Base-by-base conservation (phyloP, 2,329 filamentous ascomycete species). In the Paraphaeosphaeria sporulosa region DNA sequence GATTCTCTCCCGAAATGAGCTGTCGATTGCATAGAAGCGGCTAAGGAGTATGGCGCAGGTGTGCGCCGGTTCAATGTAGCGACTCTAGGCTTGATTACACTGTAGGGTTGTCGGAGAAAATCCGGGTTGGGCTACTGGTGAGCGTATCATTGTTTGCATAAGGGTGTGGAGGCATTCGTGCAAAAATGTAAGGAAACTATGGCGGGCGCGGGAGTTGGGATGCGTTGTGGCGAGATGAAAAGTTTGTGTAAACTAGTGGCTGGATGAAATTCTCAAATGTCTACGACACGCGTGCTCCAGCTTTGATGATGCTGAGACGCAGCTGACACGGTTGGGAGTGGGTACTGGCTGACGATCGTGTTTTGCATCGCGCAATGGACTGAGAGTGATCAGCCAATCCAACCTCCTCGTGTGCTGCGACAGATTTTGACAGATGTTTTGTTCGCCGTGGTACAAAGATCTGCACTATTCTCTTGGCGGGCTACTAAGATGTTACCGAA, bases 401-500 rank as follows among this genome's bases (percentile, higher is more conserved):
- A 12, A 38, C 10, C 15, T 17, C 10, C 34, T 38, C 36, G 36
- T 6, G 36, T 40, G 36, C 40, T 43, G n/a, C 40, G 6, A 9
- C 40, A 21, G 9, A 10, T 10, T 19, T 19, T 43, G 19, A 21
- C 17, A 43, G n/a, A 19, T 43, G 40, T 32, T 32, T 27, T 10
- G 40, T 21, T 21, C 19, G 46, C 15, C 46, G 40, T 21, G 10
- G 13, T 15, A 40, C 8, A 34, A 25, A 52, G 49, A 52, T 52
- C 49, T 52, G 34, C 21, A 50, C 2, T 23, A n/a, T 27, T 27
- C 15, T 42, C 49, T 52, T 52, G 49, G 49, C 49, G 49, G 50
- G 50, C 50, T 53, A 44, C 25, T 43, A 53, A 25, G n/a, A 19
- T 23, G 38, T 43, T 44, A 38, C 23, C 38, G 51, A 54, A 54